phyloP scores from a whole-genome alignment of 2,329 filamentous ascomycete species.

The Didymella lethalis region DNA sequence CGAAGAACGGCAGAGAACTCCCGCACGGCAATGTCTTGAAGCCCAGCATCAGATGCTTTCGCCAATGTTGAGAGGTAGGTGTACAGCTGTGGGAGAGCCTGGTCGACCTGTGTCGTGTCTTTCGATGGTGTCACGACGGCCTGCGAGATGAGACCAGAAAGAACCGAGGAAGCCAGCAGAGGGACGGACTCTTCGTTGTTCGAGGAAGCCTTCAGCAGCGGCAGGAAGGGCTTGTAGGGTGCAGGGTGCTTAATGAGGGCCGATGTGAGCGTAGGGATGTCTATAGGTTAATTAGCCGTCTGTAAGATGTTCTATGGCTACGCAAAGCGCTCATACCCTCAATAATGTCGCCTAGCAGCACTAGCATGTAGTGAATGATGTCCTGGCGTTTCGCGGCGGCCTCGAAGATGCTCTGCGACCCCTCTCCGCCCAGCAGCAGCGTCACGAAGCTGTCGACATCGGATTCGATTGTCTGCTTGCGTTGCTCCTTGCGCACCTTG shows the following conservation, averaged over 20 bases:
- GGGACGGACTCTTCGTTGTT: slow-evolving; percentile 89
- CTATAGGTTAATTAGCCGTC: slow-evolving; percentile 57
- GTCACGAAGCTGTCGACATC: slow-evolving; percentile 81
- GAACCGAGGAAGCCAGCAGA: slow-evolving; percentile 85
- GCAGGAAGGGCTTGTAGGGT: slow-evolving; percentile 79
- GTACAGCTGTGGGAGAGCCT: slow-evolving; percentile 82
- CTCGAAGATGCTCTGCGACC: slow-evolving; percentile 79
- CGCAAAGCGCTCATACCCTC: slow-evolving; percentile 66
- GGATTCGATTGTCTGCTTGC: slow-evolving; percentile 79
- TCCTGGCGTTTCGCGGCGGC: slow-evolving; percentile 81
- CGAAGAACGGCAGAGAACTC: slow-evolving; percentile 87
- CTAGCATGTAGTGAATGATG: slow-evolving; percentile 93
- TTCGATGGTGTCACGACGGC: slow-evolving; percentile 69
- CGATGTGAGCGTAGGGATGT: slow-evolving; percentile 78
- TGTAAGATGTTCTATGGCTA: background rate
- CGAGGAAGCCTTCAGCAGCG: slow-evolving; percentile 81
- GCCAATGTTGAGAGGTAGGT: slow-evolving; percentile 84
- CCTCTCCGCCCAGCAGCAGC: slow-evolving; percentile 75
- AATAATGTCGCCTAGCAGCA: slow-evolving; percentile 85
- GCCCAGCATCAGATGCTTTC: slow-evolving; percentile 83
- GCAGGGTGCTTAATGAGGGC: slow-evolving; percentile 76
- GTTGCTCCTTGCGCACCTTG: slow-evolving; percentile 91
- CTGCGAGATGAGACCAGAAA: slow-evolving; percentile 77
- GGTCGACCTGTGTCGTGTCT: slow-evolving; percentile 67
- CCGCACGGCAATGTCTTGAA: slow-evolving; percentile 95